These are phyloP conservation scores for Kregervanrija pseudodelftensis DNA, from an alignment of 805 yeast genomes.

Conservation along the genomic window DNA sequence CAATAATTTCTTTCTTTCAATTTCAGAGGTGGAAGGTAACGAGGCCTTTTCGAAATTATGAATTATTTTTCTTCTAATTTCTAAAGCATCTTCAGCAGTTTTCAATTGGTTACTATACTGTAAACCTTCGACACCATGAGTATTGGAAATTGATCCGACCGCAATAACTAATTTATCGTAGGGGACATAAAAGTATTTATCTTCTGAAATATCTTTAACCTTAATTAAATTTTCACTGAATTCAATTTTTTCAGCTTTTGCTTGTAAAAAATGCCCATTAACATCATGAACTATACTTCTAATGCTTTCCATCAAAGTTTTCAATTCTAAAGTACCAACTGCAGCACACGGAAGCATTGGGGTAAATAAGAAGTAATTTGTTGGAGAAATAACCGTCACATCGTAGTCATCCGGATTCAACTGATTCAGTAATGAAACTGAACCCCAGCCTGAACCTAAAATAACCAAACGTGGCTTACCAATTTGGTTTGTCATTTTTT, in stretches of 20 bases:
- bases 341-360: slow-evolving; percentile 92
- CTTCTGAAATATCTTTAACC: slow-evolving; percentile 42
- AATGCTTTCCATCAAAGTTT: slow-evolving; percentile 91
- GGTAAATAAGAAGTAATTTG: slow-evolving; percentile 92
- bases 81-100: slow-evolving; percentile 82
- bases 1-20: slow-evolving; percentile 76
- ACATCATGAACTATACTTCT: slow-evolving; percentile 75
- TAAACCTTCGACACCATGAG: slow-evolving; percentile 93
- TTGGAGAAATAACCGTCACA: slow-evolving; percentile 84
- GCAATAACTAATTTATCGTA: slow-evolving; percentile 87
- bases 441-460: slow-evolving; percentile 93
- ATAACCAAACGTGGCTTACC: slow-evolving; percentile 65
- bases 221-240: slow-evolving; percentile 57
- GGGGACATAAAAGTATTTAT: slow-evolving; percentile 38
- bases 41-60: slow-evolving; percentile 84
- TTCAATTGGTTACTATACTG: slow-evolving; percentile 83
- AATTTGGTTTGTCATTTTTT: slow-evolving; percentile 38
- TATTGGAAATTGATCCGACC: slow-evolving; percentile 91
- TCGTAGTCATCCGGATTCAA: slow-evolving; percentile 81
- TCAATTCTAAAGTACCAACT: slow-evolving; percentile 84
- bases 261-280: slow-evolving; percentile 78
- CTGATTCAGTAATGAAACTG: slow-evolving; percentile 74
- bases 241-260: slow-evolving; percentile 80
- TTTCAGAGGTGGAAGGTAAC: slow-evolving; percentile 58
- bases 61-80: slow-evolving; percentile 74